phyloP scores from a whole-genome alignment of 208 protist species.

The Acanthamoeba royreba region DNA sequence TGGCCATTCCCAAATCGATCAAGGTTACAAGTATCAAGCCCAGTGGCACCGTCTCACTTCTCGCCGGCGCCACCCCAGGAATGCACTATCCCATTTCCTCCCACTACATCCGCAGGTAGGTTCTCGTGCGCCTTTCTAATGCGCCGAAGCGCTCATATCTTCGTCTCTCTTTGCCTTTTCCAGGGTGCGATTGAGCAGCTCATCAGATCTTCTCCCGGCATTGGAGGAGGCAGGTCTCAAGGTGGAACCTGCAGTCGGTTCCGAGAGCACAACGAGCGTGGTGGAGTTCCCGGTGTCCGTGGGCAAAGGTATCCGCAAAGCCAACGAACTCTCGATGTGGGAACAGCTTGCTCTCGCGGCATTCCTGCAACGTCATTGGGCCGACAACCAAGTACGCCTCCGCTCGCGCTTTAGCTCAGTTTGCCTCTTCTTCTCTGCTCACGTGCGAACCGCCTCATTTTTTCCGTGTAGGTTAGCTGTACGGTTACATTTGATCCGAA shows the following conservation, averaged over 20 bases:
- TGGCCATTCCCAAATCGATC: slow-evolving; percentile 81
- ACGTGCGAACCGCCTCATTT: not conserved
- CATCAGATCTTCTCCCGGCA: slow-evolving; percentile 23
- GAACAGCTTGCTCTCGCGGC: slow-evolving; percentile 82
- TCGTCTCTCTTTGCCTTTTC: no score
- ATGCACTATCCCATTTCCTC: slow-evolving; percentile 81
- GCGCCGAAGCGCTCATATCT: no score
- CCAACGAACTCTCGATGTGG: slow-evolving; percentile 81
- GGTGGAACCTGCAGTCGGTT: slow-evolving; percentile 68
- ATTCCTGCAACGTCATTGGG: slow-evolving; percentile 83
- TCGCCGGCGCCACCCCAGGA: slow-evolving; percentile 84
- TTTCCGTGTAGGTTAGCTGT: slow-evolving; percentile 63
- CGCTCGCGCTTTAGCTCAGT: not conserved
- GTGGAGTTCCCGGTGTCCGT: slow-evolving; percentile 81
- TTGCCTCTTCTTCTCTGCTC: not conserved
- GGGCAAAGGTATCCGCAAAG: slow-evolving; percentile 71
- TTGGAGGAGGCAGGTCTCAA: slow-evolving; percentile 70
- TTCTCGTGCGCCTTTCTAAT: slow-evolving; percentile 40
- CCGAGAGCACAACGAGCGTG: slow-evolving; percentile 64
- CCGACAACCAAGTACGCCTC: slow-evolving; percentile 79
- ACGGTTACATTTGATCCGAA: slow-evolving; percentile 82
- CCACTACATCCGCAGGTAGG: slow-evolving; percentile 79
- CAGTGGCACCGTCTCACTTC: slow-evolving; percentile 81
- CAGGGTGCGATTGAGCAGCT: slow-evolving; percentile 1
- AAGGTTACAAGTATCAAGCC: slow-evolving; percentile 85